Base-by-base conservation (phyloP, 306 rosid species). In the Rosa chinensis region DNA sequence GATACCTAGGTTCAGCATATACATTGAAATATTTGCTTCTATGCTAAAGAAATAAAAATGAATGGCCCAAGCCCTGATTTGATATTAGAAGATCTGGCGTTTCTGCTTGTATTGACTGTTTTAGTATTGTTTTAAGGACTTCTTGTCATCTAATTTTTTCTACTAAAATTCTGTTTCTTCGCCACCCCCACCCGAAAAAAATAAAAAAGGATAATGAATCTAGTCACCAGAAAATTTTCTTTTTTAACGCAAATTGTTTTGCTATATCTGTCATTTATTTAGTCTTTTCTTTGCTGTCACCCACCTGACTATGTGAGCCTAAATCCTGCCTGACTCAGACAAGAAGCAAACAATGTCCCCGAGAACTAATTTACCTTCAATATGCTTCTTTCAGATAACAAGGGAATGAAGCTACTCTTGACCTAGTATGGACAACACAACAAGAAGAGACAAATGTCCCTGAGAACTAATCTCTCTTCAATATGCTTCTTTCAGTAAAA, bases 281-380 rank as follows among this genome's bases (percentile, higher is more conserved):
- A 14, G 50, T 72, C 10, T 23, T 50, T 23, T 25, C 3, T 20
- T 53, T 23, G 44, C 55, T 52, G 63, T 64, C 47, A 50, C 45
- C 75, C 78, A 35, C 45, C 53, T 72, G 73, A 49, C 40, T 56
- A 28, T 5, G 48, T 48, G 49, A 82, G 18, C 64, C 47, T 56
- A 28, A 39, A 66, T 70, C 61, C 74, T 42, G 12, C 21, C 63
- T 66, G 58, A 35, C 25, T 56, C 25, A 4, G 61, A 63, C 70
- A 68, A 39, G 52, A 23, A 42, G 61, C 9, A 68, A 68, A 28
- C 69, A 68, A 61, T 0, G 44, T 59, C 84, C 77, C 71, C 72
- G 21, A 70, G 77, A 75, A 62, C 55, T 61, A 50, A 79, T 73
- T 78, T 73, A 21, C 67, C 62, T 35, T 43, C 37, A 32, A 25